phyloP scores from a whole-genome alignment of 2,329 filamentous ascomycete species.

The Orbilia brochopaga region DNA sequence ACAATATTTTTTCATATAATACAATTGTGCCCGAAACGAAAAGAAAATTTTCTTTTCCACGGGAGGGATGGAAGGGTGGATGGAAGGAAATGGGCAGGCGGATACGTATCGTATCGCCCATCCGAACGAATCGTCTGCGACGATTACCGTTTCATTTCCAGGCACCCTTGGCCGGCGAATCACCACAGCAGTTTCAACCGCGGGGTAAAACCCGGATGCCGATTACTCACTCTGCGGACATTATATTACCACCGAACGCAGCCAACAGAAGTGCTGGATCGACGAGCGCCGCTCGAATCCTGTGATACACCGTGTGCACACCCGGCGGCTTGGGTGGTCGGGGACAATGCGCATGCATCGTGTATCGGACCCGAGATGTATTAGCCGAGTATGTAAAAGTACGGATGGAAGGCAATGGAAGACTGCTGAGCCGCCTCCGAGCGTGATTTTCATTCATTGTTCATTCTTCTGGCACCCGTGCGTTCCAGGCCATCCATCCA shows the following conservation, averaged over 20 bases:
- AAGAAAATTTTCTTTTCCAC: constrained; percentile 12
- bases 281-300: background rate
- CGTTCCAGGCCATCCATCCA: no score
- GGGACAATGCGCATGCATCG: no score
- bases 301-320: no score
- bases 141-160: constrained; percentile 50
- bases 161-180: constrained; percentile 32
- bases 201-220: constrained; percentile 49
- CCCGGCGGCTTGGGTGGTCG: no score
- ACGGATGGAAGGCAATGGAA: no score
- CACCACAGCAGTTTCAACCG: constrained; percentile 27
- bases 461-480: background rate
- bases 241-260: constrained; percentile 12
- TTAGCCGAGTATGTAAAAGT: no score
- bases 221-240: constrained; percentile 13
- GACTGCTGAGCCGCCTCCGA: background rate
- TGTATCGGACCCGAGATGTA: no score
- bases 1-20: background rate
- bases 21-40: constrained; percentile 6
- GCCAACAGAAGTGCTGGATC: constrained; percentile 24
- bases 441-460: background rate
- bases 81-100: constrained; percentile 19
- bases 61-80: constrained; percentile 39
- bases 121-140: constrained; percentile 49
- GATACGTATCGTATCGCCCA: constrained; percentile 48